Conservation (phyloP, 208 protist genomes). For the Herpetomonas tarakana region DNA sequence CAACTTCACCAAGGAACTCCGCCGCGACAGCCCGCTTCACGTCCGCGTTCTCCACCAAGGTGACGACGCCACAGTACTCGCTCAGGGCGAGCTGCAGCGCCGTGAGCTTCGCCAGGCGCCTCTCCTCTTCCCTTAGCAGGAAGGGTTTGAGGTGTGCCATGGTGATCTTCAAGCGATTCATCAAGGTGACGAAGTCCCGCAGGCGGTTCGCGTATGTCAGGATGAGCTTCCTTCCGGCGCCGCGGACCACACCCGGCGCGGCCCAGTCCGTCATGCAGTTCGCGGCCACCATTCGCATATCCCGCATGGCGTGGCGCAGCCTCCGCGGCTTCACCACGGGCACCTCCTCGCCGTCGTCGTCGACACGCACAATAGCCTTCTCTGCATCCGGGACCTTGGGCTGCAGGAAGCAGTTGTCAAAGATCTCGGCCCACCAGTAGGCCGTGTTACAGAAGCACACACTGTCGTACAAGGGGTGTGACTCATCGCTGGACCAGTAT, state of each 20-base stretch:
- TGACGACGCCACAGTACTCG: slow-evolving; percentile 25
- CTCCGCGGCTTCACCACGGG: not conserved
- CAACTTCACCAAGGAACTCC: not conserved
- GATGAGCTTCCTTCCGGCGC: not conserved
- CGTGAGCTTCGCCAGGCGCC: not conserved
- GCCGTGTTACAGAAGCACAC: slow-evolving; percentile 23
- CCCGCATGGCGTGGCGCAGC: not conserved
- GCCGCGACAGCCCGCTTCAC: slow-evolving; percentile 9
- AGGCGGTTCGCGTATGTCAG: not conserved
- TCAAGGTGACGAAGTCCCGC: not conserved
- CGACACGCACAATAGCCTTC: not conserved
- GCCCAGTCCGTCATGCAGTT: slow-evolving; percentile 1
- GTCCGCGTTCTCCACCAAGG: slow-evolving; percentile 9
- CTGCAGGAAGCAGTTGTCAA: not conserved
- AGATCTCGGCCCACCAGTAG: slow-evolving; percentile 19
- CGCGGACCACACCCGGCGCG: not conserved
- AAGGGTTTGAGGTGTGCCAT: not conserved
- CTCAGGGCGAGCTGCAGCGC: slow-evolving; percentile 21
- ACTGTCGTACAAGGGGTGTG: slow-evolving; percentile 1
- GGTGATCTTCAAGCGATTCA: not conserved
- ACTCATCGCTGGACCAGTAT: slow-evolving; percentile 22
- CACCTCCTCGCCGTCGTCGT: not conserved
- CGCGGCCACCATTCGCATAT: not conserved
- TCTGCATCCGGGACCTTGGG: not conserved
- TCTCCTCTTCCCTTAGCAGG: not conserved